phyloP scores from a whole-genome alignment of 495 filamentous ascomycete species.

The Xylaria flabelliformis region DNA sequence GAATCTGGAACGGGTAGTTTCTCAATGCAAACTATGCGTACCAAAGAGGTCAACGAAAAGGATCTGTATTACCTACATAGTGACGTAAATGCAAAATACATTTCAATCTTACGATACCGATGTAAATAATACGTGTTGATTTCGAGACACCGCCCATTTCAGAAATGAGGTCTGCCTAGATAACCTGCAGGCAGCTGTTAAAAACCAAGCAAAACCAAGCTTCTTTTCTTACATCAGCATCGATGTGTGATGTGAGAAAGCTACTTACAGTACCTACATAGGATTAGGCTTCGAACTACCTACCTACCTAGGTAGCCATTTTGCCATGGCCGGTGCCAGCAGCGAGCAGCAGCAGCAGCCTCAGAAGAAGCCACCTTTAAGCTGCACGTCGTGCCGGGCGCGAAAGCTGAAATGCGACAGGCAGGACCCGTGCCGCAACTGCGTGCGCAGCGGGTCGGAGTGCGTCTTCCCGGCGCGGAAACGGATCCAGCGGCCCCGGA shows the following conservation, averaged over 20 bases:
- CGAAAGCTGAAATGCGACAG: constrained; percentile 79
- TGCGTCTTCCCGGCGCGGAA: constrained; percentile 74
- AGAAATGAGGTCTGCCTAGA: neutral
- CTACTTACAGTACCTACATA: neutral
- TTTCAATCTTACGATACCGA: neutral
- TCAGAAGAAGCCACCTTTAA: constrained; percentile 39
- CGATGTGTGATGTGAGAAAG: neutral
- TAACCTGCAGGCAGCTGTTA: neutral
- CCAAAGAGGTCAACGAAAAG: neutral
- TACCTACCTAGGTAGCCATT: too few species aligned
- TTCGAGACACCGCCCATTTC: neutral
- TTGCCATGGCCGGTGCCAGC: constrained; percentile 10
- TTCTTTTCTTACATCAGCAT: constrained; percentile 3
- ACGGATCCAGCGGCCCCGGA: constrained; percentile 49
- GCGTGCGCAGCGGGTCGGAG: constrained; percentile 68
- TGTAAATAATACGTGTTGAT: neutral
- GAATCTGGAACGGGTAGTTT: neutral
- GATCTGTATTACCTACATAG: neutral
- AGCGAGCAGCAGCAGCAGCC: neutral
- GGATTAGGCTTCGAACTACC: constrained; percentile 29
- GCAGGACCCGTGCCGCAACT: constrained; percentile 71
- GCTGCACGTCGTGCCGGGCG: constrained; percentile 75
- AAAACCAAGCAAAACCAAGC: neutral
- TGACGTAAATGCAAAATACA: neutral
- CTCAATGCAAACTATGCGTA: neutral